Base-by-base conservation (phyloP, 2,329 filamentous ascomycete species). In the Xylariaceae sp. region DNA sequence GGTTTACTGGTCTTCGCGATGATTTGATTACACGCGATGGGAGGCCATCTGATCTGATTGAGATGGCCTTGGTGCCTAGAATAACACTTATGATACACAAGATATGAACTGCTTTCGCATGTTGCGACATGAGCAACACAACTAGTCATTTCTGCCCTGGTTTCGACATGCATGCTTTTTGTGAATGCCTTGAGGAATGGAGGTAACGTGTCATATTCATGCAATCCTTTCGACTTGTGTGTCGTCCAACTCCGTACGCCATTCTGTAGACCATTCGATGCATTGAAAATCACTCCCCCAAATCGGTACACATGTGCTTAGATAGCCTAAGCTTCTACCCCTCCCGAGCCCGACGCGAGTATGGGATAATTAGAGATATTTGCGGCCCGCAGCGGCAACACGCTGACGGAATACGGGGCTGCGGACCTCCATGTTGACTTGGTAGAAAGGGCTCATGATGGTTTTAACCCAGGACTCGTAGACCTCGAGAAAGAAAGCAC, bases 391-490 rank as follows among this genome's bases (percentile, higher is more conserved):
- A 2, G 87, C 87, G 2, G 79, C 81, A 14, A 98, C 88, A 56
- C 85, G 78, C 40, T 77, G 70, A 50, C 86, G 75, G 61, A 98
- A 98, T 1, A 96, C 76, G 0, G 88, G 85, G 63, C 89, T 97
- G 58, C 74, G 80, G 36, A 98, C 81, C 52, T 86, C 82, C 73
- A 85, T 85, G 50, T 94, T 90, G 39, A 83, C 78, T 38, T 76
- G 74, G 68, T 96, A 97, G 62, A 98, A 98, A 0, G 92, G 92
- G 59, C 81, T 97, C 92, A 98, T 97, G 41, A 89, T 81, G 9
- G 89, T 86, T 73, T 98, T 98, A 50, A 95, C 78, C 83, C 90
- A 98, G 52, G 82, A 88, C 66, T 98, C 92, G 66, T 96, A 97
- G 9, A 96, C 85, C 60, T 98, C 92, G 12, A 76, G 74, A 68